Evolutionary conservation across 2,329 filamentous ascomycete species (phyloP).

Genomic region (Penicillium decumbens): DNA sequence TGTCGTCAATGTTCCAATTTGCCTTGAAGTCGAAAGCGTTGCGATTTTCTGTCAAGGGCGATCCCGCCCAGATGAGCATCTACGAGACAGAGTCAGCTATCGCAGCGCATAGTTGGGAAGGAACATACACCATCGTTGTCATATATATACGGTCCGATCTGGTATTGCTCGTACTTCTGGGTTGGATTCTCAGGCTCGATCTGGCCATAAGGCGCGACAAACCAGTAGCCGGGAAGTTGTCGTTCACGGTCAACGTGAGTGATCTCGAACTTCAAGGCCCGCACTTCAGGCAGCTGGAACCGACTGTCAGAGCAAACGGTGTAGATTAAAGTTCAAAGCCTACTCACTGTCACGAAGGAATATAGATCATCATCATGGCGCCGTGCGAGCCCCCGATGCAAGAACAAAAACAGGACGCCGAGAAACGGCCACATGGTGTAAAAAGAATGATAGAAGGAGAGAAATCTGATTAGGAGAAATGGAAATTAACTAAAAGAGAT

Average conservation of each 20-base stretch:
- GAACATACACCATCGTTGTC: constrained; percentile 41
- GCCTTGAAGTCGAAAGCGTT: constrained; percentile 44
- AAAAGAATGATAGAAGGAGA: not conserved
- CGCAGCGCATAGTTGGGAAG: not conserved
- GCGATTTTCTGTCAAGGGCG: constrained; percentile 40
- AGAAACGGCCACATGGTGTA: not conserved
- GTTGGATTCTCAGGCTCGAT: constrained; percentile 20
- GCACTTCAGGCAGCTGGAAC: constrained; percentile 19
- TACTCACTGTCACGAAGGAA: not conserved
- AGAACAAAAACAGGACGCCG: not conserved
- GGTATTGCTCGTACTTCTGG: constrained; percentile 32
- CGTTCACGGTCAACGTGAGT: constrained; percentile 19
- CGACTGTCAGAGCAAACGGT: not conserved
- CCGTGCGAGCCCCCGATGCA: not conserved
- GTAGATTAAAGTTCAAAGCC: not conserved
- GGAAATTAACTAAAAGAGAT: not conserved
- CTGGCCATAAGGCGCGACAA: constrained; percentile 42
- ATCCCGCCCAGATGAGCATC: constrained; percentile 46
- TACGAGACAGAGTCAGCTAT: constrained; percentile 4
- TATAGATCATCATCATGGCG: not conserved
- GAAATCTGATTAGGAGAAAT: not conserved
- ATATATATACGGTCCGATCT: constrained; percentile 47
- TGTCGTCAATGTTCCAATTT: constrained; percentile 39
- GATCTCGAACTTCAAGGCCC: constrained; percentile 22
- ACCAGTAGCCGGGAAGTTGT: constrained; percentile 44